These are phyloP conservation scores for Penicillium sp. DNA, from an alignment of 2,329 filamentous ascomycete species.

Conservation along the genomic window DNA sequence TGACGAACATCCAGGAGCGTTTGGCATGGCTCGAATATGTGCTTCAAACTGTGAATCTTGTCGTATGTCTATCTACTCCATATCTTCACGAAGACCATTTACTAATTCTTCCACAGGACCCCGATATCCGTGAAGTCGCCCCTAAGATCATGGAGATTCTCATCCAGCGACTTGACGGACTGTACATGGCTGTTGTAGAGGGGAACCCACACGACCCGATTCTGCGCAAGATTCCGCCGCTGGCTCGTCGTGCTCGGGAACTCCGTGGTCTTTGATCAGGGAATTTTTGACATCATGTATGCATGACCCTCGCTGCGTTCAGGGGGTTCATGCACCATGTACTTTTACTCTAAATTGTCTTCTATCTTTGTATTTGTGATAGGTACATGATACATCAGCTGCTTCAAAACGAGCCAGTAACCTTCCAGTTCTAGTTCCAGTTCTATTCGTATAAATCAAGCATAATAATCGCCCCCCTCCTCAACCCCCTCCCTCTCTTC, in stretches of 20 bases:
- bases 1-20: conserved; percentile 51
- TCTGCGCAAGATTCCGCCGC: conserved; percentile 47
- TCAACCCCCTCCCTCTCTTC: not conserved
- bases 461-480: conserved; percentile 5
- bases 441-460: not conserved
- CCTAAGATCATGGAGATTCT: conserved; percentile 60
- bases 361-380: too few species aligned
- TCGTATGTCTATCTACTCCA: conserved; percentile 37
- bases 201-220: conserved; percentile 50
- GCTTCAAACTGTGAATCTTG: conserved; percentile 51
- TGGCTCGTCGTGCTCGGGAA: conserved; percentile 42
- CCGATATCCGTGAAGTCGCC: conserved; percentile 54
- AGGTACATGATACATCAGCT: too few species aligned
- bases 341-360: too few species aligned
- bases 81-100: not conserved
- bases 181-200: conserved; percentile 56
- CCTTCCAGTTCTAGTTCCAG: too few species aligned
- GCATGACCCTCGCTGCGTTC: too few species aligned
- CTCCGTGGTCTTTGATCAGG: conserved; percentile 20
- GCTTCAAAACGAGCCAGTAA: not conserved
- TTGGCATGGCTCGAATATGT: conserved; percentile 58
- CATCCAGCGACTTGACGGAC: conserved; percentile 52
- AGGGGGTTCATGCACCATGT: too few species aligned
- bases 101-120: conserved; percentile 36
- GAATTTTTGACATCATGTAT: not conserved